phyloP scores from a whole-genome alignment of 2,329 filamentous ascomycete genomes.

The Pseudonectria buxi region DNA sequence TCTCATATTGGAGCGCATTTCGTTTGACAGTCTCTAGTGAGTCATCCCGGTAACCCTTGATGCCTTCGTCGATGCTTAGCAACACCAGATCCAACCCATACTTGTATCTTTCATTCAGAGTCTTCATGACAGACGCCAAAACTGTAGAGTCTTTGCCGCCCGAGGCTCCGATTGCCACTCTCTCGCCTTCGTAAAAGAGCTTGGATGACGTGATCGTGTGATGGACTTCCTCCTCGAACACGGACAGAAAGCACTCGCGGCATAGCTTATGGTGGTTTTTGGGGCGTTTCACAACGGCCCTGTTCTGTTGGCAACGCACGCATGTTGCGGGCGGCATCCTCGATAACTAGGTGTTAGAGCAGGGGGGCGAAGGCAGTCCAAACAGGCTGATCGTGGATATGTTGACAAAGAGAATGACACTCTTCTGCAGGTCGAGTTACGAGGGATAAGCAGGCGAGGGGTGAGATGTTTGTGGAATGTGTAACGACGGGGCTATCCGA shows the following conservation, averaged over 20 bases:
- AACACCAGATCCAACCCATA: slow-evolving; percentile 83
- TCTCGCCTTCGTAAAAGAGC: slow-evolving; percentile 80
- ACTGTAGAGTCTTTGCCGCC: slow-evolving; percentile 98
- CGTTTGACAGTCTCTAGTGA: slow-evolving; percentile 93
- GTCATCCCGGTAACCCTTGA: slow-evolving; percentile 94
- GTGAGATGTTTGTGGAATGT: no score
- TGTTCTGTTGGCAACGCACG: slow-evolving; percentile 64
- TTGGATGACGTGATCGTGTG: slow-evolving; percentile 77
- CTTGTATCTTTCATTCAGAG: slow-evolving; percentile 79
- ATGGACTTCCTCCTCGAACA: slow-evolving; percentile 92
- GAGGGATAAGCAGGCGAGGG: no score
- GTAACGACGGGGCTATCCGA: no score
- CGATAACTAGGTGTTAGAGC: background rate
- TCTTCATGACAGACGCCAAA: slow-evolving; percentile 88
- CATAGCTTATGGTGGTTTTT: slow-evolving; percentile 95
- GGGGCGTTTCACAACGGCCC: slow-evolving; percentile 84
- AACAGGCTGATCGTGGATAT: no score
- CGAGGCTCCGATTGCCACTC: slow-evolving; percentile 88
- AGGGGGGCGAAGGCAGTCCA: background rate
- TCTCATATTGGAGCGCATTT: slow-evolving; percentile 83
- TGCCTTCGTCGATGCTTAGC: slow-evolving; percentile 92
- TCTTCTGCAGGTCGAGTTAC: no score
- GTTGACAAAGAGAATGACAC: no score
- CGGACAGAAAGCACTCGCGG: slow-evolving; percentile 74
- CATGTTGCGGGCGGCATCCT: slow-evolving; percentile 73